Percentiles rank a stretch among this genome's conserved stretches.
These are phyloP conservation scores for Botryotinia globosa DNA, from an alignment of 2,329 filamentous ascomycete genomes.

Conservation along the genomic window DNA sequence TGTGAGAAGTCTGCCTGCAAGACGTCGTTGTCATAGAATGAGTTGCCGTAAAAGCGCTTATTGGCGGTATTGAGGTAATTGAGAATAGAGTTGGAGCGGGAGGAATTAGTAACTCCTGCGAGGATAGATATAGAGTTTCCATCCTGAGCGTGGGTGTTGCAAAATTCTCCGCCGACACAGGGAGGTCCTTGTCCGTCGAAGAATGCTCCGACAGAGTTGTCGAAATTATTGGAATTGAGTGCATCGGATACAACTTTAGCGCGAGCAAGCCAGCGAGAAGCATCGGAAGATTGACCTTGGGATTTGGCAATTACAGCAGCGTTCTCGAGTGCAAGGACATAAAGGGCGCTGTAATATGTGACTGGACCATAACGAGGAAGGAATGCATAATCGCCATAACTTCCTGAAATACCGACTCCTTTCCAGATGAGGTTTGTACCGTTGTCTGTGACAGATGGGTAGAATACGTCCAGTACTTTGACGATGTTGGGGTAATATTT, in stretches of 20 bases:
- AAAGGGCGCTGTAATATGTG: conserved; percentile 53
- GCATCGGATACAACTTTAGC: conserved; percentile 40
- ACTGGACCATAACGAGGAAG: conserved; percentile 47
- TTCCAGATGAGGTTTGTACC: conserved; percentile 45
- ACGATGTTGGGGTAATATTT: conserved; percentile 45
- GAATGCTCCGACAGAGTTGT: conserved; percentile 45
- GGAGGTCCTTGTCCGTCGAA: conserved; percentile 42
- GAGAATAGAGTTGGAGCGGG: conserved; percentile 40
- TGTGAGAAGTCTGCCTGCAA: conserved; percentile 42
- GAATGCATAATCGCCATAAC: conserved; percentile 53
- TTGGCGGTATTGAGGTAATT: conserved; percentile 42
- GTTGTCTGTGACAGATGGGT: conserved; percentile 43
- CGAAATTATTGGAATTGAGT: conserved; percentile 42
- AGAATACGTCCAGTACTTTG: conserved; percentile 47
- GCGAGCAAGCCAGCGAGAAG: conserved; percentile 42
- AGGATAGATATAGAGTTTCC: conserved; percentile 50
- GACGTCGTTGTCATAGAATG: conserved; percentile 50
- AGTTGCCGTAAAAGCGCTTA: conserved; percentile 46
- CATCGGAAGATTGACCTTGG: conserved; percentile 39
- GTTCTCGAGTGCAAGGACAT: conserved; percentile 46
- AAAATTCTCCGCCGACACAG: conserved; percentile 27
- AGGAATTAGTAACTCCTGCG: conserved; percentile 38
- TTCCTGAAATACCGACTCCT: conserved; percentile 37
- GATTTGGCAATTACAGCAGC: conserved; percentile 45
- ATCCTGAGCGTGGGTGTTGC: conserved; percentile 46